Evolutionary conservation across 208 protist species (phyloP).

Genomic region (Acanthamoeba royreba): DNA sequence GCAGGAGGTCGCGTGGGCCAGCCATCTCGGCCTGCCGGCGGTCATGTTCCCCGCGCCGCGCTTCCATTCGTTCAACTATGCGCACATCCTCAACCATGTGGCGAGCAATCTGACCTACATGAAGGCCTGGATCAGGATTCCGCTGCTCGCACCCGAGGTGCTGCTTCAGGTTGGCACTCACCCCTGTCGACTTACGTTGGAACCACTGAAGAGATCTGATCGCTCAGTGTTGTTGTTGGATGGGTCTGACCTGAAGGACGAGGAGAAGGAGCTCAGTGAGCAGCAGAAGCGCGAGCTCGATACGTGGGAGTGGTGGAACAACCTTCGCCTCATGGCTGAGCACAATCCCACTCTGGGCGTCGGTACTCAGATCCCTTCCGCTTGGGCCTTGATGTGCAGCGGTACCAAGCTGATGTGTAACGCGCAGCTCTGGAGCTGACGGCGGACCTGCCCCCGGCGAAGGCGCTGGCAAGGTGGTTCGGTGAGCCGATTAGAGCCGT

Average conservation of each 20-base stretch:
- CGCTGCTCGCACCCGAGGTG: slow-evolving; percentile 34
- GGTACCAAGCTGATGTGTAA: no score
- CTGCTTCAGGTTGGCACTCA: background rate
- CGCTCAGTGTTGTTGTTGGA: no score
- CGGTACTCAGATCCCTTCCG: background rate
- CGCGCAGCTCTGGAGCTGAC: slow-evolving; percentile 82
- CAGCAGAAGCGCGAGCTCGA: background rate
- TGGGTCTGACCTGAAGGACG: no score
- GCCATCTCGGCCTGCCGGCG: slow-evolving; percentile 77
- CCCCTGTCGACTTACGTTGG: background rate
- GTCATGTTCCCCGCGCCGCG: slow-evolving; percentile 75
- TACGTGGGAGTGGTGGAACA: slow-evolving; percentile 82
- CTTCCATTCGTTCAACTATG: slow-evolving; percentile 59
- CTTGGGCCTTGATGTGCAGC: background rate
- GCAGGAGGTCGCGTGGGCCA: slow-evolving; percentile 78
- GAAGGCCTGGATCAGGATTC: slow-evolving; percentile 69
- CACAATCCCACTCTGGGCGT: slow-evolving; percentile 66
- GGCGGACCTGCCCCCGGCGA: slow-evolving; percentile 68
- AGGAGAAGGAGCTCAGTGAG: slow-evolving; percentile 23
- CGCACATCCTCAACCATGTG: slow-evolving; percentile 68
- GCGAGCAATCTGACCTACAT: slow-evolving; percentile 11
- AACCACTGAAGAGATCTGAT: background rate
- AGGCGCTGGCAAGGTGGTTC: slow-evolving; percentile 72
- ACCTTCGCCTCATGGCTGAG: slow-evolving; percentile 75
- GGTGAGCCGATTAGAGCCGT: slow-evolving; percentile 80